A percentile compares a stretch with the other conserved stretches of the same genome.
Evolutionary conservation across 2,329 filamentous ascomycete species (phyloP).

Genomic region (Sporothrix sp.): DNA sequence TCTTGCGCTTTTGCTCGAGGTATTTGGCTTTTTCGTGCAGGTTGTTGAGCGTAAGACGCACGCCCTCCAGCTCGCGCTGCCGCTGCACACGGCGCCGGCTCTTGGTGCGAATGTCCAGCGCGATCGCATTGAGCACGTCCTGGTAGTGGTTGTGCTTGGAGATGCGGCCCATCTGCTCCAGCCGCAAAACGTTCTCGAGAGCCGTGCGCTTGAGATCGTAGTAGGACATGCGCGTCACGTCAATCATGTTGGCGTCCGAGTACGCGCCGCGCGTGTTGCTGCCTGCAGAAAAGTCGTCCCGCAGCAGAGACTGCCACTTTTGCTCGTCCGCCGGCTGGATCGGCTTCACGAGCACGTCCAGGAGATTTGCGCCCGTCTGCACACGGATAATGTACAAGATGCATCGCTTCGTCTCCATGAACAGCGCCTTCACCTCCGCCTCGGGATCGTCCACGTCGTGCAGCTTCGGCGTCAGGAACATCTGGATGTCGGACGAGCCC

Average conservation of each 20-base stretch:
- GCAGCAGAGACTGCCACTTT: slow-evolving; percentile 72
- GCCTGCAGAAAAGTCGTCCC: slow-evolving; percentile 66
- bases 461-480: slow-evolving; percentile 82
- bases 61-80: slow-evolving; percentile 80
- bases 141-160: slow-evolving; percentile 90
- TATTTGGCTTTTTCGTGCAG: slow-evolving; percentile 82
- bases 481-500: slow-evolving; percentile 77
- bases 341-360: slow-evolving; percentile 89
- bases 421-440: slow-evolving; percentile 80
- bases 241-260: slow-evolving; percentile 77
- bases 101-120: slow-evolving; percentile 93
- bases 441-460: slow-evolving; percentile 89
- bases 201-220: slow-evolving; percentile 86
- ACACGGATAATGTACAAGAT: slow-evolving; percentile 96
- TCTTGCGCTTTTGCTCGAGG: slow-evolving; percentile 90
- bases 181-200: slow-evolving; percentile 82
- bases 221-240: slow-evolving; percentile 84
- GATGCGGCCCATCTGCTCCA: slow-evolving; percentile 82
- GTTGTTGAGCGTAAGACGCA: slow-evolving; percentile 63
- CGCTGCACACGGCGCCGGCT: slow-evolving; percentile 86
- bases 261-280: slow-evolving; percentile 73
- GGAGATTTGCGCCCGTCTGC: slow-evolving; percentile 81
- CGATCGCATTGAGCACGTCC: slow-evolving; percentile 95
- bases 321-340: slow-evolving; percentile 80
- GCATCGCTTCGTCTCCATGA: slow-evolving; percentile 97